Evolutionary conservation across 768 basidiomycete species (phyloP).

Genomic region (Pilatotrama ljubarskyi): DNA sequence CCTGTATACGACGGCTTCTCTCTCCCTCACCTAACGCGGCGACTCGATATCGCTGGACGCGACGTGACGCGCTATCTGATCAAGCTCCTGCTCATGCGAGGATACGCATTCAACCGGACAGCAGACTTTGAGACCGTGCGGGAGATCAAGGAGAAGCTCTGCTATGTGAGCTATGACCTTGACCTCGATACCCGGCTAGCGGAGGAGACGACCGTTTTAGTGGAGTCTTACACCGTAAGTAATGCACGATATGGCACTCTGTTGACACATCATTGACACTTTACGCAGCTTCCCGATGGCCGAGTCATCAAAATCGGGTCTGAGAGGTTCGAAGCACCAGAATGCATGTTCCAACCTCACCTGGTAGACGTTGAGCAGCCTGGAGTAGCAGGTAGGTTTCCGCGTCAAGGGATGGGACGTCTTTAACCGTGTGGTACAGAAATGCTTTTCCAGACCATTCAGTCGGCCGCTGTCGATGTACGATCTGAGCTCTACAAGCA

Average conservation of each 20-base stretch:
- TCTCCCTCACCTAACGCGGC: slow-evolving; percentile 90
- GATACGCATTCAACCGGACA: slow-evolving; percentile 99
- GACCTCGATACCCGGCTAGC: slow-evolving; percentile 90
- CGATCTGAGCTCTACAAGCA: slow-evolving; percentile 95
- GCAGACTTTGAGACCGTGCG: slow-evolving; percentile 99
- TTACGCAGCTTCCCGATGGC: slow-evolving; percentile 84
- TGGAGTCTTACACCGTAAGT: slow-evolving; percentile 92
- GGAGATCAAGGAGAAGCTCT: slow-evolving; percentile 98
- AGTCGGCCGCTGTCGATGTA: slow-evolving; percentile 85
- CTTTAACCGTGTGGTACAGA: slow-evolving; percentile 45
- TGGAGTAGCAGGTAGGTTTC: slow-evolving; percentile 78
- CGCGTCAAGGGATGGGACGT: not conserved
- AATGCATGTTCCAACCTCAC: slow-evolving; percentile 99
- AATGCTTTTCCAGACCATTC: slow-evolving; percentile 96
- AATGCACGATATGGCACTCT: not conserved
- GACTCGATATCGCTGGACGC: slow-evolving; percentile 96
- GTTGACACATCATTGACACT: not conserved
- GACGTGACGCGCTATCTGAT: slow-evolving; percentile 99
- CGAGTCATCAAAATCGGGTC: slow-evolving; percentile 97
- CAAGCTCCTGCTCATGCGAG: slow-evolving; percentile 99
- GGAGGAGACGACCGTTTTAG: slow-evolving; percentile 95
- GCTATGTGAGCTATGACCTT: slow-evolving; percentile 97
- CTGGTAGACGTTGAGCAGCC: slow-evolving; percentile 97
- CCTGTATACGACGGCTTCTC: slow-evolving; percentile 98
- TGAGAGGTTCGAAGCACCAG: slow-evolving; percentile 97